Conservation (phyloP, 164 flowering plant genomes). For the Stephania japonica region DNA sequence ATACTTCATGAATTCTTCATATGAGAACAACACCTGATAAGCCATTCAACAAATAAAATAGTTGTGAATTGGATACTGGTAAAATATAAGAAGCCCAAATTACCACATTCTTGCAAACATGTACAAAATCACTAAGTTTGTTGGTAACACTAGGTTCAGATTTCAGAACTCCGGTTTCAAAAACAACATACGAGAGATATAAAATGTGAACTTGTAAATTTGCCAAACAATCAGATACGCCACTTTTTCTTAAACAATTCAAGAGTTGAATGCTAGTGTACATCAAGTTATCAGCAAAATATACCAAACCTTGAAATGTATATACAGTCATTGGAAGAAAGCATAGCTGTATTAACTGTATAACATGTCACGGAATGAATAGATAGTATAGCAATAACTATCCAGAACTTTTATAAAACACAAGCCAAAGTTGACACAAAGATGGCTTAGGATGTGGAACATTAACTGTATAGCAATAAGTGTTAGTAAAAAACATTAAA, state of each 20-base stretch:
- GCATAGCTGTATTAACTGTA: not conserved
- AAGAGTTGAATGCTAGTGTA: too few relatives aligned
- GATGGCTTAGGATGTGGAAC: not conserved
- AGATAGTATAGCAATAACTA: not conserved
- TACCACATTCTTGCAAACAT: not conserved
- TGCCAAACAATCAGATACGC: not conserved
- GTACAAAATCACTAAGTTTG: not conserved
- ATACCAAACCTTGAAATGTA: not conserved
- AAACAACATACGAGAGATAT: not conserved
- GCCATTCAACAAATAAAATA: not conserved
- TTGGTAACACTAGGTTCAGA: not conserved
- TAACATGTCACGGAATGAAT: not conserved
- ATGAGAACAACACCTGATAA: conserved; percentile 71
- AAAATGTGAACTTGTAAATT: not conserved
- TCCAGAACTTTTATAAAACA: not conserved
- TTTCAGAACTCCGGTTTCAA: not conserved
- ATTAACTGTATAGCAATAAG: not conserved
- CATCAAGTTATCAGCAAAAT: too few relatives aligned
- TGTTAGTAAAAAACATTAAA: not conserved
- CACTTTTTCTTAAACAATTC: not conserved
- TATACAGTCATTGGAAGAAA: not conserved
- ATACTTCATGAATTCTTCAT: conserved; percentile 66
- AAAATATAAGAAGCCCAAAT: not conserved
- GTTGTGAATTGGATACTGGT: not conserved
- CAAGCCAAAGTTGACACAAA: not conserved